Conservation (phyloP, 1,284 basidiomycete genomes). For the Pseudozyma thailandica region DNA sequence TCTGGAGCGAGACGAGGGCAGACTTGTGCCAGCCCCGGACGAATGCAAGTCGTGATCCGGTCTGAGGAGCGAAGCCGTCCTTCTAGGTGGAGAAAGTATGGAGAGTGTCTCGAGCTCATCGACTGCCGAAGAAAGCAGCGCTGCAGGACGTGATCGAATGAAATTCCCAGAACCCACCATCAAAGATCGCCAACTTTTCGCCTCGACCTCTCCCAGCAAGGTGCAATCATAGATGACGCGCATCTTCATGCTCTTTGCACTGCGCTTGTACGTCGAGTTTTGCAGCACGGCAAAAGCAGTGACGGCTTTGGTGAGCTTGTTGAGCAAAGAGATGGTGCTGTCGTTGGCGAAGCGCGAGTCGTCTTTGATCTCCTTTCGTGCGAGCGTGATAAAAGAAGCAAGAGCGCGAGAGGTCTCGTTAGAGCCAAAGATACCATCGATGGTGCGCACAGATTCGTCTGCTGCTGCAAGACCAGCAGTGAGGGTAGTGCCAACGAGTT, state of each 20-base stretch:
- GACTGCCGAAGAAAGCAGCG: slow-evolving; percentile 19
- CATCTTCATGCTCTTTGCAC: slow-evolving; percentile 64
- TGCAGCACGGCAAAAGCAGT: slow-evolving; percentile 72
- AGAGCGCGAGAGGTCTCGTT: slow-evolving; percentile 72
- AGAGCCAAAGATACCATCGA: slow-evolving; percentile 72
- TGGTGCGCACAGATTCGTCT: slow-evolving; percentile 71
- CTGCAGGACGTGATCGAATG: slow-evolving; percentile 19
- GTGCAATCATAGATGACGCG: slow-evolving; percentile 71
- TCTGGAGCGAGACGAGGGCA: slow-evolving; percentile 30
- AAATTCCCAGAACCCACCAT: slow-evolving; percentile 57
- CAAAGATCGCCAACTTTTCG: slow-evolving; percentile 57
- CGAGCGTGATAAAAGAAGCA: slow-evolving; percentile 70
- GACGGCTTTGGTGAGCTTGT: slow-evolving; percentile 70
- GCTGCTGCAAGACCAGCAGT: slow-evolving; percentile 66
- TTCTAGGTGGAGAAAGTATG: slow-evolving; percentile 20
- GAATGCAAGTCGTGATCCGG: slow-evolving; percentile 5
- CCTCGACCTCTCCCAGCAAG: slow-evolving; percentile 68
- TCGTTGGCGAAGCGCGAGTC: slow-evolving; percentile 64
- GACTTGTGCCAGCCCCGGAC: background rate
- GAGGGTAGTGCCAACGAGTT: slow-evolving; percentile 64
- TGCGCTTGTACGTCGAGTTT: slow-evolving; percentile 70
- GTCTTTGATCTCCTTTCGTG: slow-evolving; percentile 69
- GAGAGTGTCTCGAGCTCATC: slow-evolving; percentile 28
- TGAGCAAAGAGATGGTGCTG: slow-evolving; percentile 47
- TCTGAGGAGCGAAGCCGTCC: slow-evolving; percentile 22